A percentile compares a stretch with the other conserved stretches of the same genome.
These are phyloP conservation scores for Xylaria digitata DNA, from an alignment of 2,329 filamentous ascomycete species.

Conservation along the genomic window DNA sequence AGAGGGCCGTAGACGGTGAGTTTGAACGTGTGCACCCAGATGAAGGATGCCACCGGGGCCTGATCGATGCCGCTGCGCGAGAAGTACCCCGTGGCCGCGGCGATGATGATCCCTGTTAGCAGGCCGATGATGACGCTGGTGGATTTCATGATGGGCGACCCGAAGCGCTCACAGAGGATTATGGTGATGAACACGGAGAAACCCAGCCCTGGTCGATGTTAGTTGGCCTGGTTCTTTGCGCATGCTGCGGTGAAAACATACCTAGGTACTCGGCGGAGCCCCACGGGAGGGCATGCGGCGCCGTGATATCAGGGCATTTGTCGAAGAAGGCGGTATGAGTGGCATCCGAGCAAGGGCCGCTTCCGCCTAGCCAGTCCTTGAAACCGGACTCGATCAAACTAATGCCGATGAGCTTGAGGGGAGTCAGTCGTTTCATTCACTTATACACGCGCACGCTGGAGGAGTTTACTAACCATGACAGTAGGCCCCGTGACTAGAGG, in stretches of 20 bases:
- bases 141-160: slow-evolving; percentile 85
- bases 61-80: slow-evolving; percentile 76
- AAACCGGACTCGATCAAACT: slow-evolving; percentile 78
- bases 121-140: slow-evolving; percentile 80
- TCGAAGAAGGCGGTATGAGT: slow-evolving; percentile 65
- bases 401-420: slow-evolving; percentile 72
- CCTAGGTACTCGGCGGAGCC: slow-evolving; percentile 82
- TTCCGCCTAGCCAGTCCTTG: slow-evolving; percentile 81
- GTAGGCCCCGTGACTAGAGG: slow-evolving; percentile 82
- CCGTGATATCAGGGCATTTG: slow-evolving; percentile 73
- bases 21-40: slow-evolving; percentile 83
- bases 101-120: slow-evolving; percentile 81
- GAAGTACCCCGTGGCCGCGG: slow-evolving; percentile 82
- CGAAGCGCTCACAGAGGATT: slow-evolving; percentile 83
- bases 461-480: slow-evolving; percentile 56
- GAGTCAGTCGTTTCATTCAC: neutral
- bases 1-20: slow-evolving; percentile 78
- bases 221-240: neutral
- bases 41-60: slow-evolving; percentile 77
- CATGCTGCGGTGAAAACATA: slow-evolving; percentile 21
- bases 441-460: neutral
- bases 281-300: slow-evolving; percentile 80
- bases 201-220: slow-evolving; percentile 63
- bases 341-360: slow-evolving; percentile 67
- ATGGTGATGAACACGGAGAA: slow-evolving; percentile 85